Evolutionary conservation across 495 filamentous ascomycete genomes (phyloP), one percentile per base, ranked within the genome.

Genomic region (Pyronema domesticum): DNA sequence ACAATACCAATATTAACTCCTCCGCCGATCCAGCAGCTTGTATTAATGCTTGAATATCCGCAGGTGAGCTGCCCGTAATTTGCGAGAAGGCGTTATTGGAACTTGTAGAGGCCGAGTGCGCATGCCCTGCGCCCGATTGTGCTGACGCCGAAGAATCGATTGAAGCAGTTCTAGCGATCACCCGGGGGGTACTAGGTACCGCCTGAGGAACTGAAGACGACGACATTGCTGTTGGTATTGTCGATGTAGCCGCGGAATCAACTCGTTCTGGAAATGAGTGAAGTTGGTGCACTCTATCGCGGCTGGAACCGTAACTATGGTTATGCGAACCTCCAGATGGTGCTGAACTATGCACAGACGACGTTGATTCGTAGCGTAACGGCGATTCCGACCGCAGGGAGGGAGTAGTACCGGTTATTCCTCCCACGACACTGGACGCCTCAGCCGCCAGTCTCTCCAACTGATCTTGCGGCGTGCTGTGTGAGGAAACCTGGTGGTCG

Each of bases 21-120:
- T 98, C 91, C 44, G 88, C 72, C 40, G 88, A 94, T 15, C 93
- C 91, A 42, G 89, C 89, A 51, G 86, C 78, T 57, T 80, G 73
- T 40, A 91, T 82, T 33, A 91, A 69, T 58, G 80, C 76, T 36
- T 75, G 76, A 58, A 91, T 80, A 55, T 91, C 85, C 9, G 78
- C 70, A 51, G 73, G 64, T 10, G 53, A 49, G 43, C 43, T 58
- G 13, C 59, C 53, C 40, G 66, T 73, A 63, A 86, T 84, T 52
- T 80, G 75, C 4, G 80, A 76, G 11, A 72, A 71, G 5, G 65
- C 60, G 61, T 81, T 85, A 46, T 80, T 78, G 5, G 78, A 73
- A 45, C 80, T 77, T n/a, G 37, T 53, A 34, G 51, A 55, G 6
- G 74, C 72, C 13, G 73, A 75, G 57, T 65, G 72, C n/a, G 81